Percentiles rank a stretch among this genome's conserved stretches.
These are phyloP conservation scores for Persicaria maculosa DNA, from an alignment of 148 eudicot genomes.

Conservation along the genomic window DNA sequence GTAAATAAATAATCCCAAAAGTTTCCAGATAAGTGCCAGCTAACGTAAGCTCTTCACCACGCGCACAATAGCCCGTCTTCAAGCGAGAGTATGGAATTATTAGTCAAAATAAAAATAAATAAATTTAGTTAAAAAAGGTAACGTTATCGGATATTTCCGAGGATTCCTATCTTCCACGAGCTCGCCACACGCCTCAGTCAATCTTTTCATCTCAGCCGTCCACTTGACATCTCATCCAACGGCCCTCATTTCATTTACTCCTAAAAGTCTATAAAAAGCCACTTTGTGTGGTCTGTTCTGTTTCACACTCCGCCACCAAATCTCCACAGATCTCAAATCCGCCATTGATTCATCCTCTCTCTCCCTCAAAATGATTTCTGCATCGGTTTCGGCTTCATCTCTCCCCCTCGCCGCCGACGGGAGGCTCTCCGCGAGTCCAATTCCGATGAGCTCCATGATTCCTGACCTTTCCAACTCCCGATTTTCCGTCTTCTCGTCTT, in stretches of 20 bases:
- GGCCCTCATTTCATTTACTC: conserved; percentile 20
- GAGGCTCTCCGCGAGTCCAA: conserved; percentile 5
- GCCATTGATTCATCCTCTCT: background rate
- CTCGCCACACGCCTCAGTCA: conserved; percentile 67
- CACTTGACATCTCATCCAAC: conserved; percentile 31
- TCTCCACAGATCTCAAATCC: background rate
- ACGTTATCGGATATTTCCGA: conserved; percentile 27
- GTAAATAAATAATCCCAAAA: background rate
- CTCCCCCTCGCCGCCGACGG: conserved; percentile 9
- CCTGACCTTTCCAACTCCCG: background rate
- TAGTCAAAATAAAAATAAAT: background rate
- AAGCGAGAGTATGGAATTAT: too few relatives aligned
- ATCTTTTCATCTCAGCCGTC: conserved; percentile 27
- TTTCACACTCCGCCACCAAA: background rate
- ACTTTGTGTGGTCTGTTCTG: conserved; percentile 15
- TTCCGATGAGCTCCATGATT: conserved; percentile 14
- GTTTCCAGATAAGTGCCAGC: background rate
- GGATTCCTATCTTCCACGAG: conserved; percentile 47
- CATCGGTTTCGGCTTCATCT: conserved; percentile 9
- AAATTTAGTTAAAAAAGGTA: background rate
- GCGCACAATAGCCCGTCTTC: too few relatives aligned
- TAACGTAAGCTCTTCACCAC: background rate
- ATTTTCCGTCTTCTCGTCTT: background rate
- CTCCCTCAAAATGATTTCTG: conserved; percentile 13
- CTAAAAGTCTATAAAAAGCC: conserved; percentile 9